Evolutionary conservation across 2,329 filamentous ascomycete genomes (phyloP), one percentile per base, ranked within the genome.

Genomic region (Keithomyces neogunnii): DNA sequence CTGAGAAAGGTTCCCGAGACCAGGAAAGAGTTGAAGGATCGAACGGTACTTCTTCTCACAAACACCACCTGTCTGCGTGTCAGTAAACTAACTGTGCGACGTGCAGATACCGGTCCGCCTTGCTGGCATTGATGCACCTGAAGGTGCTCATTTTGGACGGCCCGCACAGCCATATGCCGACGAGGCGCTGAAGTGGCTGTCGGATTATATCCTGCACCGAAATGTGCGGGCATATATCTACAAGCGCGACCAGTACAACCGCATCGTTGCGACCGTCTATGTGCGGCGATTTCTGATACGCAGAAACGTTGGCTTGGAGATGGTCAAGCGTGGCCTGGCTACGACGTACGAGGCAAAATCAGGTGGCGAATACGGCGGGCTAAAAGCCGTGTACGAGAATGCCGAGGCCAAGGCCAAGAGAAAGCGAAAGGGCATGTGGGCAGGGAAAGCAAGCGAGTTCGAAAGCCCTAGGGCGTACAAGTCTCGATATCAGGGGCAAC

Each of bases 401-500:
- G 83, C 83, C 5, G 84, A 91, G 69, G 76, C 73, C 45, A 73
- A 73, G 65, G 88, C 88, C 3, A 88, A 82, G 71, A 71, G 63
- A 55, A 78, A 76, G 63, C 80, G 79, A 56, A 73, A 72, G 58
- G 88, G 88, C 1, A 81, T 97, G 72, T 97, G 93, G 93, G 75
- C 78, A 46, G 76, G 78, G 33, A 80, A 80, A 54, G 72, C 72
- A 62, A 75, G 74, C 56, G 69, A 75, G 53, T 85, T 84, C 63
- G 91, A 96, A 73, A 95, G 84, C 65, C 93, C 93, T 7, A 81
- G 90, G 59, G 85, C 89, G 54, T 99, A 89, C 70, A 99, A 99
- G 74, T 84, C 67, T 30, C 66, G 60, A 48, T 65, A 63, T 62
- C 62, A 62, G 50, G 55, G 55, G 45, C 48, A 54, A 38, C 42